Conservation (phyloP, 306 rosid species). For the Cicer arietinum region DNA sequence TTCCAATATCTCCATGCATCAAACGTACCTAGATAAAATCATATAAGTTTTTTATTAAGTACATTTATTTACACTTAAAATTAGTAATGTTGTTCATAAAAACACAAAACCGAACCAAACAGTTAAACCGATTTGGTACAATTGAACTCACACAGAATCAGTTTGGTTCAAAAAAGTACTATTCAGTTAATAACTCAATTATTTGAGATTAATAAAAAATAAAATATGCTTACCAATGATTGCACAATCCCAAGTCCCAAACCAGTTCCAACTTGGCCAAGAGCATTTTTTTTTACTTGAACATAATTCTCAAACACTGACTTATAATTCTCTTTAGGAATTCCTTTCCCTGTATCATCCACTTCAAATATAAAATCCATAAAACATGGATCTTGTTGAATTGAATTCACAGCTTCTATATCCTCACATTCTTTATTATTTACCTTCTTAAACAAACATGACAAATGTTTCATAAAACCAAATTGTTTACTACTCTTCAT, state of each 20-base stretch:
- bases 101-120: no score
- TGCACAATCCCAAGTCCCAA: conserved; percentile 94
- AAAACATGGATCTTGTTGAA: conserved; percentile 43
- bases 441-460: conserved; percentile 47
- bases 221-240: conserved; percentile 60
- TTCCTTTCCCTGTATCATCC: conserved; percentile 91
- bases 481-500: conserved; percentile 41
- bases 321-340: conserved; percentile 71
- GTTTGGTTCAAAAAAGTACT: no score
- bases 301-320: conserved; percentile 77
- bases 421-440: conserved; percentile 38
- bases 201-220: not conserved
- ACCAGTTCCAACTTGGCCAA: conserved; percentile 79
- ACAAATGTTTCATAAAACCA: conserved; percentile 34
- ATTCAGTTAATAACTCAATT: not conserved
- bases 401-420: conserved; percentile 43
- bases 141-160: no score
- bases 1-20: conserved; percentile 81
- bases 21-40: conserved; percentile 63
- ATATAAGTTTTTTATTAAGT: not conserved
- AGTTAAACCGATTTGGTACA: no score
- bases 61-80: not conserved
- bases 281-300: conserved; percentile 69
- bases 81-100: no score
- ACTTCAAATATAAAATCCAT: conserved; percentile 79